Evolutionary conservation across 2,329 filamentous ascomycete genomes (phyloP).

Genomic region (Pochonia chlamydosporia): DNA sequence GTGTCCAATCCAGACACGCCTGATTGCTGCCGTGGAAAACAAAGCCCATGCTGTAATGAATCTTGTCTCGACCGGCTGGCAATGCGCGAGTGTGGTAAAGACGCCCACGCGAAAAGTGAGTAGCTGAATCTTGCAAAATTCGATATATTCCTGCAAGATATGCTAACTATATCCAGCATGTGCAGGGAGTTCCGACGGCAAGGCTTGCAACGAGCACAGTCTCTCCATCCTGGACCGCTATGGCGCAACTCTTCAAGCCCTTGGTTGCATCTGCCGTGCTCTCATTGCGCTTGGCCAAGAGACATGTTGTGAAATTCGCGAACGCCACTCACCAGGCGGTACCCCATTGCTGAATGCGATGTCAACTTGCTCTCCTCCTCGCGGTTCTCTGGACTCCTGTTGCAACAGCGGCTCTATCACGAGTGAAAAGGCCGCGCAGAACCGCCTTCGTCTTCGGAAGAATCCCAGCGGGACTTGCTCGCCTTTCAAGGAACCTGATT

Average conservation of each 20-base stretch:
- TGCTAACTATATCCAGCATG: not conserved
- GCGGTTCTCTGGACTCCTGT: slow-evolving; percentile 21
- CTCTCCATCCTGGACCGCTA: slow-evolving; percentile 32
- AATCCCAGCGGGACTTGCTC: slow-evolving; percentile 2
- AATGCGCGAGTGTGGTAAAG: slow-evolving; percentile 31
- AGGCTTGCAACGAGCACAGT: slow-evolving; percentile 31
- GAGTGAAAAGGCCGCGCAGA: slow-evolving; percentile 9
- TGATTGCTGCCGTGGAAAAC: slow-evolving; percentile 36
- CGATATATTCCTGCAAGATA: not conserved
- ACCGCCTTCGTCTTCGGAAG: slow-evolving; percentile 10
- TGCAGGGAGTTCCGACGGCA: too few relatives aligned
- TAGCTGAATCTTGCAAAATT: not conserved
- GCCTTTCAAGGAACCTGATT: not conserved
- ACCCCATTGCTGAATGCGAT: not conserved
- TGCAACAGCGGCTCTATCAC: slow-evolving; percentile 13
- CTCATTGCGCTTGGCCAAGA: slow-evolving; percentile 46
- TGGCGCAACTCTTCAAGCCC: slow-evolving; percentile 34
- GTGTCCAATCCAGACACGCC: not conserved
- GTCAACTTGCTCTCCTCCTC: slow-evolving; percentile 7
- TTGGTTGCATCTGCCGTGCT: slow-evolving; percentile 49
- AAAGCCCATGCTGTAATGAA: slow-evolving; percentile 33
- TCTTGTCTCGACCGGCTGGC: slow-evolving; percentile 39
- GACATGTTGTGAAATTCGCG: slow-evolving; percentile 37
- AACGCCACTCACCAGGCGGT: slow-evolving; percentile 6
- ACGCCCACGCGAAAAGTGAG: too few relatives aligned